A percentile compares a stretch with the other conserved stretches of the same genome.
phyloP scores from a whole-genome alignment of 441 rosid species.

The Brassica hybrid region DNA sequence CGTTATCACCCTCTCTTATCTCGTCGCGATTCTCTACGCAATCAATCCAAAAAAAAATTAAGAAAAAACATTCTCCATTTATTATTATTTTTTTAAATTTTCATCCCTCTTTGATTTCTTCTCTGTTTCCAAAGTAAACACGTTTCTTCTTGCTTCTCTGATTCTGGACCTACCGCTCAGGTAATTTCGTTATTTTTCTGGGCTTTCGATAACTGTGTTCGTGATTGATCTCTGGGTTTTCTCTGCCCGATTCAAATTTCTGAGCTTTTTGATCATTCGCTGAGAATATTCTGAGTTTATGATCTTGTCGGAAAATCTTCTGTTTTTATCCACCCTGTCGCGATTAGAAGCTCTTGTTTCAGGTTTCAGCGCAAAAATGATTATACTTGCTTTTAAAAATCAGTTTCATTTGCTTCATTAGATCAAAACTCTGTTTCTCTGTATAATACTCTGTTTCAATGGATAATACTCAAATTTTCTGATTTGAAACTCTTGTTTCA shows the following conservation, averaged over 20 bases:
- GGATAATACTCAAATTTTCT: background rate
- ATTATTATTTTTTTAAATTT: background rate
- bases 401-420: constrained; percentile 14
- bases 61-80: background rate
- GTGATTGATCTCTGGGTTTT: constrained; percentile 8
- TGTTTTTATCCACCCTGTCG: background rate
- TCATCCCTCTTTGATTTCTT: background rate
- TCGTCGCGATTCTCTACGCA: constrained; percentile 40
- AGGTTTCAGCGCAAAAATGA: background rate
- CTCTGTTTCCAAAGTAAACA: constrained; percentile 20
- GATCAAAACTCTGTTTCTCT: constrained; percentile 31
- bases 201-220: no score
- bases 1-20: constrained; percentile 37
- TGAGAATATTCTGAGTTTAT: no score
- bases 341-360: background rate
- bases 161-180: constrained; percentile 21
- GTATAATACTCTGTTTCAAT: no score
- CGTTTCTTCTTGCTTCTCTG: constrained; percentile 35
- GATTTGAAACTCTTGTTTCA: background rate
- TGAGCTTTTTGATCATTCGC: background rate
- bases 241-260: constrained; percentile 5
- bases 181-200: constrained; percentile 12
- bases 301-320: background rate
- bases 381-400: background rate
- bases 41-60: background rate